These are phyloP conservation scores for Cicer judaicum DNA, from an alignment of 306 rosid genomes.

Conservation along the genomic window DNA sequence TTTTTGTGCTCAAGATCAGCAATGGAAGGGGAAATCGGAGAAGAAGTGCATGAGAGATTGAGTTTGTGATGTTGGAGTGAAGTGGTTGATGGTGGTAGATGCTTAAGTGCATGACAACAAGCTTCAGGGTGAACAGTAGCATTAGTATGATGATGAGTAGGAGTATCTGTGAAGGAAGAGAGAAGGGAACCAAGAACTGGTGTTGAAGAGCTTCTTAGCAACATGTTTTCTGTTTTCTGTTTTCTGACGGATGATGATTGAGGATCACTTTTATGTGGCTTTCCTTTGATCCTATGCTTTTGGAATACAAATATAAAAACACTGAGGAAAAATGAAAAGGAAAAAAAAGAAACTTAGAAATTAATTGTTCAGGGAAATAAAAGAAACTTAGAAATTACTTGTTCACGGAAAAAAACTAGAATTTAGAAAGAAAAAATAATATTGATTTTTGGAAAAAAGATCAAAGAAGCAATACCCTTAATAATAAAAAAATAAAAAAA, in stretches of 20 bases:
- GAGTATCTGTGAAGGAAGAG: slow-evolving; percentile 61
- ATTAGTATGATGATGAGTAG: slow-evolving; percentile 39
- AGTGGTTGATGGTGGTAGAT: slow-evolving; percentile 47
- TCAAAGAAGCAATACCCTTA: slow-evolving; percentile 10
- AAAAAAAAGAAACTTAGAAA: neutral
- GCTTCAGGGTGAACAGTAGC: slow-evolving; percentile 48
- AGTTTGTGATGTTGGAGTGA: slow-evolving; percentile 11
- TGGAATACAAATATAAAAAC: neutral
- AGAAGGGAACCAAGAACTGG: slow-evolving; percentile 83
- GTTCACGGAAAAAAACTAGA: neutral
- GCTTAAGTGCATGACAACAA: slow-evolving; percentile 43
- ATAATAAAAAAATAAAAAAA: neutral
- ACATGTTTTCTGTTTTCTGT: slow-evolving; percentile 51
- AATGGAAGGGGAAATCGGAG: slow-evolving; percentile 78
- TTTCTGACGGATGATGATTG: neutral
- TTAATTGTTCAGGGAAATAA: neutral
- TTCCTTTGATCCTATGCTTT: slow-evolving; percentile 16
- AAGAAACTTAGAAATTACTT: neutral
- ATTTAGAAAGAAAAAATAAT: neutral
- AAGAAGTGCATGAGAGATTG: slow-evolving; percentile 61
- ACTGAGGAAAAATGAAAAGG: neutral
- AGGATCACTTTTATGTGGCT: slow-evolving; percentile 32
- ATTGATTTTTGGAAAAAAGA: neutral
- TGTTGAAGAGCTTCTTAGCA: slow-evolving; percentile 88
- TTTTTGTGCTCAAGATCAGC: slow-evolving; percentile 46